Percentiles rank a stretch among this genome's conserved stretches.
These are phyloP conservation scores for Conidiobolus incongruus DNA, from an alignment of 371 early-diverging fungal species.

Conservation along the genomic window DNA sequence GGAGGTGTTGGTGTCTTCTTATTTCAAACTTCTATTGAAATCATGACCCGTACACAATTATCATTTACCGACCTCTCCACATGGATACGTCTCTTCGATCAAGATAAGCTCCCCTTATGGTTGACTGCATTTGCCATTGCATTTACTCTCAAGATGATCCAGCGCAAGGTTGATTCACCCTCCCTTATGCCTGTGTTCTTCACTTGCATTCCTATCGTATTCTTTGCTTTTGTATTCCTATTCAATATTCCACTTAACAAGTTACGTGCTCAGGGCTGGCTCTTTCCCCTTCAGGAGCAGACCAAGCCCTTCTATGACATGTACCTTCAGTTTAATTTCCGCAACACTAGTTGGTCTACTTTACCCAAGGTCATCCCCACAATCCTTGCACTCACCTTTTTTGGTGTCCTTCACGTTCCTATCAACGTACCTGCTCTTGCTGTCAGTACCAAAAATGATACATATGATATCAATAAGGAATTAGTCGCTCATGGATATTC, in stretches of 20 bases:
- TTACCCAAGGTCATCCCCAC: constrained; percentile 58
- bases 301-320: constrained; percentile 65
- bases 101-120: constrained; percentile 51
- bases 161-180: constrained; percentile 24
- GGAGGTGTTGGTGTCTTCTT: constrained; percentile 89
- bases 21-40: constrained; percentile 76
- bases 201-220: constrained; percentile 47
- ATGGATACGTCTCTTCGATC: constrained; percentile 19
- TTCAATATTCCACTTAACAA: constrained; percentile 29
- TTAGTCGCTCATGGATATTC: constrained; percentile 78
- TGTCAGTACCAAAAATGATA: constrained; percentile 64
- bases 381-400: constrained; percentile 80
- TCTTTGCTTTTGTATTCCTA: constrained; percentile 37
- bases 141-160: constrained; percentile 27
- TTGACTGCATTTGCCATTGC: constrained; percentile 45
- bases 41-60: constrained; percentile 38
- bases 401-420: constrained; percentile 88
- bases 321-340: constrained; percentile 52
- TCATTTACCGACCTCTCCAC: constrained; percentile 23
- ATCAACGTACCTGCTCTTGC: constrained; percentile 81
- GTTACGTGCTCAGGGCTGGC: constrained; percentile 60
- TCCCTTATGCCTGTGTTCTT: constrained; percentile 75
- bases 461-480: constrained; percentile 76
- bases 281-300: constrained; percentile 52
- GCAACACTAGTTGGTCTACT: constrained; percentile 48